Base-by-base conservation (phyloP, 2,329 filamentous ascomycete species). In the Fusarium verticillioides region DNA sequence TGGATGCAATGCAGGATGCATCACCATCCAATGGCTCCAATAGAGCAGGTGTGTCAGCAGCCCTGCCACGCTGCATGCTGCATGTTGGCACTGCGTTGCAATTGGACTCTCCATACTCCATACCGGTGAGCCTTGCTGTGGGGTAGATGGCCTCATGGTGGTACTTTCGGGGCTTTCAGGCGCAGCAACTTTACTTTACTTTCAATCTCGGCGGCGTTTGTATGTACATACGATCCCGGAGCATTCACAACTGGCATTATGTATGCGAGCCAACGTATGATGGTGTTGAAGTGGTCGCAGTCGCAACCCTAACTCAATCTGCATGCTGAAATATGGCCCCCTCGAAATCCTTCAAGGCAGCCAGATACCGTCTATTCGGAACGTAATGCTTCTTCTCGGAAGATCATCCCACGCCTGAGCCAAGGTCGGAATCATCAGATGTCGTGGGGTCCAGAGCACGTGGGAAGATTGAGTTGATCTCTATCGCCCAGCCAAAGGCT, bases 101-200 rank as follows among this genome's bases (percentile, higher is more conserved):
- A 74, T 73, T 73, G 70, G 70, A 54, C 70, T 74, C 70, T 74
- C 70, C 70, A 74, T 43, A 46, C 49, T 60, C 70, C 70, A 73
- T 73, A 73, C 70, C 70, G 70, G 70, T 73, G 70, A 73, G 70
- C 60, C 42, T 37, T 60, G 53, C 39, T 73, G 70, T 73, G 70
- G 70, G 70, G 70, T 70, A 73, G 70, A 69, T 67, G 70, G 66
- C 66, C 70, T 73, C 70, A 70, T 49, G 53, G 46, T 23, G 56
- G 42, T 60, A 47, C 42, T 58, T 70, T 70, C 54, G 36, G 43
- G 65, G 56, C 56, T 60, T 60, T 66, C 50, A 44, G 42, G 54
- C 49, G 65, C 60, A 49, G 68, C 44, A 68, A 7, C 12, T 26
- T 37, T 39, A 49, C 9, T 26, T 37, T 39, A 49, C 46, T 30